phyloP scores from a whole-genome alignment of 164 flowering plant genomes.

The Vitis amurensis region DNA sequence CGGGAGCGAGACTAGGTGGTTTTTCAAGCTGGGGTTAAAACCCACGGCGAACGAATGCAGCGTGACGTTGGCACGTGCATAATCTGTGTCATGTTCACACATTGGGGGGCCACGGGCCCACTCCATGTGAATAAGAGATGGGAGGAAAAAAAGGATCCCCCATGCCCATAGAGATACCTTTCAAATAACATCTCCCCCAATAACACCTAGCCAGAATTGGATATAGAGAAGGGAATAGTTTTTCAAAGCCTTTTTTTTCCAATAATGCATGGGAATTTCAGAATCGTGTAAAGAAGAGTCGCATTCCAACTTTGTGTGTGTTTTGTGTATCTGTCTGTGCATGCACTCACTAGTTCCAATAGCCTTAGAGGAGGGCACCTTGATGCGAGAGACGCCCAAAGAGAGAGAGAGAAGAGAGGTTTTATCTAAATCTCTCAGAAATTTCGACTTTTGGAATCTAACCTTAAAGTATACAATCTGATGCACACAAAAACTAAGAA shows the following conservation, averaged over 20 bases:
- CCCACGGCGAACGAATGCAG: too few relatives aligned
- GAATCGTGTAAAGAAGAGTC: slow-evolving; percentile 35
- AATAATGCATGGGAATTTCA: slow-evolving; percentile 29
- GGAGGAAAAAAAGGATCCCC: slow-evolving; percentile 3
- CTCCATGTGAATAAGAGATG: background rate
- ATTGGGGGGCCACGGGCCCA: background rate
- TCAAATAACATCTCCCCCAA: slow-evolving; percentile 35
- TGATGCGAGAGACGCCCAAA: too few relatives aligned
- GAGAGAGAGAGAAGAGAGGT: too few relatives aligned
- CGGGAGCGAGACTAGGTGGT: too few relatives aligned
- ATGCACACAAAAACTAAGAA: background rate
- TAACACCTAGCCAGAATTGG: slow-evolving; percentile 27
- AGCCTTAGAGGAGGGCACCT: too few relatives aligned
- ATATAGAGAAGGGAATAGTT: slow-evolving; percentile 26
- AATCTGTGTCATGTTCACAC: background rate
- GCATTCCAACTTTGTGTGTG: too few relatives aligned
- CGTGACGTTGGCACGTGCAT: background rate
- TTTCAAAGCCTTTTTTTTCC: slow-evolving; percentile 9
- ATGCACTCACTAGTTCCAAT: slow-evolving; percentile 15
- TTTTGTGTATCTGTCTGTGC: slow-evolving; percentile 4
- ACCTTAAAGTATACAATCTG: slow-evolving; percentile 5
- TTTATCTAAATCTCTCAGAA: slow-evolving; percentile 20
- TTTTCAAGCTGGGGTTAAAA: too few relatives aligned
- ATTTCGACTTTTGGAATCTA: slow-evolving; percentile 19
- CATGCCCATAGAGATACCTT: background rate